Conservation (phyloP, 1,284 basidiomycete genomes). For the Sphagnurus paluster region DNA sequence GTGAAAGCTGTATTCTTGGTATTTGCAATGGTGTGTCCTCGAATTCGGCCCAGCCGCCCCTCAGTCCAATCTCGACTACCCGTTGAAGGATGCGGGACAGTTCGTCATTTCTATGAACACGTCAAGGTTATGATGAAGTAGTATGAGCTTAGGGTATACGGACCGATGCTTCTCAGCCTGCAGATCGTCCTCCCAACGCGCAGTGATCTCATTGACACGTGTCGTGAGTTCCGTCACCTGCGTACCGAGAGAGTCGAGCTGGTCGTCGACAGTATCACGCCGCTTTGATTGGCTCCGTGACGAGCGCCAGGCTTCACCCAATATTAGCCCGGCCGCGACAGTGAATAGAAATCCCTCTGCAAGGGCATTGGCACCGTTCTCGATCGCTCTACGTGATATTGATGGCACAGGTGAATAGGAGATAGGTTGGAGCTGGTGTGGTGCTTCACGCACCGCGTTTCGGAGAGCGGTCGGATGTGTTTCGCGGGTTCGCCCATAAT, state of each 20-base stretch:
- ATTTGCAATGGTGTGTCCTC: constrained; percentile 53
- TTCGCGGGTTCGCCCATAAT: constrained; percentile 79
- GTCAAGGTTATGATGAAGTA: neutral
- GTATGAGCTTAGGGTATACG: constrained; percentile 18
- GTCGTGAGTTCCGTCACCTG: constrained; percentile 48
- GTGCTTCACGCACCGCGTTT: constrained; percentile 77
- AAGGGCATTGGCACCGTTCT: constrained; percentile 84
- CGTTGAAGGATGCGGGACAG: constrained; percentile 66
- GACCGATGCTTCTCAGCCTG: constrained; percentile 48
- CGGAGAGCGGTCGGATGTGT: constrained; percentile 80
- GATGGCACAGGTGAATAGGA: neutral
- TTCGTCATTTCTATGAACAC: constrained; percentile 53
- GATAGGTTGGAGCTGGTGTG: constrained; percentile 12
- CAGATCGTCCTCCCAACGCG: constrained; percentile 45
- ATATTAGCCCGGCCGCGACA: constrained; percentile 75
- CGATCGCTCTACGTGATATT: constrained; percentile 65
- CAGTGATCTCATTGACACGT: constrained; percentile 46
- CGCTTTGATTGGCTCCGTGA: constrained; percentile 75
- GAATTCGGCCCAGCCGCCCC: constrained; percentile 68
- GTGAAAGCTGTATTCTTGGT: constrained; percentile 39
- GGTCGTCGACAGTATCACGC: constrained; percentile 74
- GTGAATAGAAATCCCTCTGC: constrained; percentile 87
- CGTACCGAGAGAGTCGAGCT: constrained; percentile 58
- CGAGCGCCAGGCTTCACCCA: constrained; percentile 79
- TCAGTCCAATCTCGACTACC: constrained; percentile 71